phyloP scores from a whole-genome alignment of 2,329 filamentous ascomycete species.

The Pochonia chlamydosporia region DNA sequence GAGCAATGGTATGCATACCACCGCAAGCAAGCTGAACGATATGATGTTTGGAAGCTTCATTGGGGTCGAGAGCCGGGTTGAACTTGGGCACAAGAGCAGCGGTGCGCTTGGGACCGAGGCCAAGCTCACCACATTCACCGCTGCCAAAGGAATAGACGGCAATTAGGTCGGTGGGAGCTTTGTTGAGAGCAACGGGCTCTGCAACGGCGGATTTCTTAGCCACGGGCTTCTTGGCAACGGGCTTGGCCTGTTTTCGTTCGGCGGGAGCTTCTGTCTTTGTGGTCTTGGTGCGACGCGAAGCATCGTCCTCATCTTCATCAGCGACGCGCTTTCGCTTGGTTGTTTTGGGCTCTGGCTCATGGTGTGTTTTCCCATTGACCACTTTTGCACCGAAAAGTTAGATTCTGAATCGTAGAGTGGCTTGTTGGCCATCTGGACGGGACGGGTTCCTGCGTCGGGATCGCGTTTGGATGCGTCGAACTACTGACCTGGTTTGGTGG shows the following conservation, averaged over 20 bases:
- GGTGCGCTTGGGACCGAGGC: conserved; percentile 58
- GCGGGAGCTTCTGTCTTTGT: conserved; percentile 3
- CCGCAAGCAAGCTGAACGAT: conserved; percentile 73
- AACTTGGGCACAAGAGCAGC: conserved; percentile 31
- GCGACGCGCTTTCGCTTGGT: conserved; percentile 9
- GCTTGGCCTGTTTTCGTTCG: conserved; percentile 5
- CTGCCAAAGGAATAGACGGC: conserved; percentile 79
- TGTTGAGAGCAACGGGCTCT: conserved; percentile 17
- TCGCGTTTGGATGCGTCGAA: not conserved
- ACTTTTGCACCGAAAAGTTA: conserved; percentile 2
- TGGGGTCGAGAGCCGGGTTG: conserved; percentile 70
- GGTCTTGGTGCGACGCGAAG: conserved; percentile 6
- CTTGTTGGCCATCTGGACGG: not conserved
- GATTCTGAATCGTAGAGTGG: not conserved
- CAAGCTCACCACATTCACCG: conserved; percentile 75
- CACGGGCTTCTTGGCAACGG: conserved; percentile 3
- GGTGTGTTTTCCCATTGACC: conserved; percentile 1
- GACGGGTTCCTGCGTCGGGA: not conserved
- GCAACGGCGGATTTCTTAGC: conserved; percentile 23
- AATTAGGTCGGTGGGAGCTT: conserved; percentile 52
- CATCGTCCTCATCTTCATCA: conserved; percentile 6
- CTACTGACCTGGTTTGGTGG: conserved; percentile 9
- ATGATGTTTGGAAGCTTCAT: conserved; percentile 51
- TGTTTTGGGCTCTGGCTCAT: conserved; percentile 1
- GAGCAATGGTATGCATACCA: conserved; percentile 73